Conservation (phyloP, 495 filamentous ascomycete genomes). For the Penicillium cataractarum region DNA sequence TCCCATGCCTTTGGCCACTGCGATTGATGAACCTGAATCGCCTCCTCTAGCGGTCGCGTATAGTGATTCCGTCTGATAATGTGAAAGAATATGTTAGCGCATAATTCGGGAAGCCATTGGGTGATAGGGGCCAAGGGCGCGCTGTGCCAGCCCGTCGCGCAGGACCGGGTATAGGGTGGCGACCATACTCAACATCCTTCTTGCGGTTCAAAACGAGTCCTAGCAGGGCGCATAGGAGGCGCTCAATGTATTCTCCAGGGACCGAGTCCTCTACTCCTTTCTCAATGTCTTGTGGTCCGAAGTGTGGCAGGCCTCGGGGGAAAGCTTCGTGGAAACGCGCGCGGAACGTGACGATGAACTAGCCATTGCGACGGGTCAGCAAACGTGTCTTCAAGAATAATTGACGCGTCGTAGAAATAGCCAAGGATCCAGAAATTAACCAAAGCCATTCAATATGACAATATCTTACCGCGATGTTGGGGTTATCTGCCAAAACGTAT, state of each 20-base stretch:
- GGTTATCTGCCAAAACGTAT: constrained; percentile 84
- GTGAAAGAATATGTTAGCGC: constrained; percentile 17
- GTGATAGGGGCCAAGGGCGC: constrained; percentile 16
- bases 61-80: constrained; percentile 63
- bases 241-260: constrained; percentile 84
- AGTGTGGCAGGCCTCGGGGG: constrained; percentile 80
- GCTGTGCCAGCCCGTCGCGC: constrained; percentile 10
- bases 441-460: neutral
- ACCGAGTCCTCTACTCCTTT: constrained; percentile 73
- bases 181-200: constrained; percentile 93
- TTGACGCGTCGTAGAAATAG: constrained; percentile 39
- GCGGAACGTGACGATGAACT: constrained; percentile 99
- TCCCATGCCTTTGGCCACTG: constrained; percentile 93
- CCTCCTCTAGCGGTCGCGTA: constrained; percentile 90
- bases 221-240: constrained; percentile 85
- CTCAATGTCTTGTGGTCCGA: constrained; percentile 95
- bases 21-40: constrained; percentile 77
- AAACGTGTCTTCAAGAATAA: constrained; percentile 35
- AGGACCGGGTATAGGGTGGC: constrained; percentile 30
- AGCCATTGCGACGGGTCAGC: constrained; percentile 43
- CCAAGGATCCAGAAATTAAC: constrained; percentile 1
- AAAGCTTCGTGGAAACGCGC: constrained; percentile 89
- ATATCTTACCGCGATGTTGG: constrained; percentile 80
- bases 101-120: constrained; percentile 13
- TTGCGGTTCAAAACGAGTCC: constrained; percentile 91